Evolutionary conservation across 225 moss, liverwort and hornwort species (phyloP).

Genomic region (Polytrichum formosum): DNA sequence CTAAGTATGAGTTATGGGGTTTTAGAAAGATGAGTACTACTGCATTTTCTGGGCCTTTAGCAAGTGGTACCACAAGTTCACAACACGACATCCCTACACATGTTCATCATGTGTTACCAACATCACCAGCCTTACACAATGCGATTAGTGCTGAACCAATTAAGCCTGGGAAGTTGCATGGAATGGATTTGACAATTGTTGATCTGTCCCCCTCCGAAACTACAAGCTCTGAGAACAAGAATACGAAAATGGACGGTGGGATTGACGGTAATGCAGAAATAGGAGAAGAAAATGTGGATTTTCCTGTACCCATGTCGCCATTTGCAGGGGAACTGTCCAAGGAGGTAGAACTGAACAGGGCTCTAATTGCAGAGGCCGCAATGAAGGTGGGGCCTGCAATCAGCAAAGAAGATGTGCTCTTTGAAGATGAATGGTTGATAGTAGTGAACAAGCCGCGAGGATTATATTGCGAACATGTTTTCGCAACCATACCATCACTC

Average conservation of each 20-base stretch:
- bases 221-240: background rate
- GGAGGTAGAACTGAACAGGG: conserved; percentile 77
- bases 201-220: too few species aligned
- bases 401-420: conserved; percentile 54
- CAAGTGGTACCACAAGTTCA: background rate
- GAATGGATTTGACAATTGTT: too few species aligned
- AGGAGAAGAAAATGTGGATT: conserved; percentile 27
- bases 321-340: conserved; percentile 68
- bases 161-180: background rate
- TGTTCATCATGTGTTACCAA: background rate
- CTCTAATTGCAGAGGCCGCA: conserved; percentile 81
- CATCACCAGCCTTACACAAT: background rate
- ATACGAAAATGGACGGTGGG: conserved; percentile 9
- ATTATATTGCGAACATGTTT: conserved; percentile 85
- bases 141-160: background rate
- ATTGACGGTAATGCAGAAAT: conserved; percentile 17
- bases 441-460: conserved; percentile 91
- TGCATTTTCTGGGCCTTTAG: background rate
- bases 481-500: conserved; percentile 59
- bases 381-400: conserved; percentile 74
- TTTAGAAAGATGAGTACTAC: conserved; percentile 13
- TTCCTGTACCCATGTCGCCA: conserved; percentile 78
- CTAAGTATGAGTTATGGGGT: conserved; percentile 14
- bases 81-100: background rate
- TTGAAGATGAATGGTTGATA: conserved; percentile 86